Evolutionary conservation across 192 early-diverging fungal species (phyloP).

Genomic region (Diversispora eburnea): DNA sequence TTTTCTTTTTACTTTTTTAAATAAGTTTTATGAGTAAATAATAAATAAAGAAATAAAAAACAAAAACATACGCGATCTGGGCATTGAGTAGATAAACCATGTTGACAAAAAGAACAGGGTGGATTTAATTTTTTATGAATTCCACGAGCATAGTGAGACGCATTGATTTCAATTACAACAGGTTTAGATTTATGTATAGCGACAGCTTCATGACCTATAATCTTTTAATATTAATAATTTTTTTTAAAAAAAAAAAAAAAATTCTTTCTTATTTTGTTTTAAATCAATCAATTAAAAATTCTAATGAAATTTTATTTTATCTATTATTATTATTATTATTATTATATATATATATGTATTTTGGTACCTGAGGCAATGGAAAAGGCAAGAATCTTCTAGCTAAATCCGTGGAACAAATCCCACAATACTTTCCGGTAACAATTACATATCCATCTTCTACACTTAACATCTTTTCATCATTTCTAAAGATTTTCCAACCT

Average conservation of each 20-base stretch:
- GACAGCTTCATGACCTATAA: constrained; percentile 10
- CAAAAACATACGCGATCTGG: constrained; percentile 3
- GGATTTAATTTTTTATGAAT: neutral
- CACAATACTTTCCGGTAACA: constrained; percentile 6
- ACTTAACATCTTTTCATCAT: constrained; percentile 3
- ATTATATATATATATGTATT: neutral
- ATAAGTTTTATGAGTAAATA: neutral
- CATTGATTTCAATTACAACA: constrained; percentile 14
- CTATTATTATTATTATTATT: neutral
- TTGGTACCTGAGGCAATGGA: constrained; percentile 3
- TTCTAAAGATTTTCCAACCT: neutral
- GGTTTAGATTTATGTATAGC: constrained; percentile 1
- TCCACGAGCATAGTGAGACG: constrained; percentile 5
- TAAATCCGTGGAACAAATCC: constrained; percentile 5
- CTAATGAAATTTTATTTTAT: neutral
- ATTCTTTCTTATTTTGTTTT: no score
- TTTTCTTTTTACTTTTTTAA: neutral
- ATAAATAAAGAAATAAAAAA: neutral
- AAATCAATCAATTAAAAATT: no score
- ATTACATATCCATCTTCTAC: constrained; percentile 1
- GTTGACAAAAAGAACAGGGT: neutral
- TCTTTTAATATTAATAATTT: no score
- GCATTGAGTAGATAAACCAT: constrained; percentile 2
- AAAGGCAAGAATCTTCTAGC: neutral
- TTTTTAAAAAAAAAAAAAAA: no score